Conservation (phyloP, 306 rosid genomes). For the Vigna trinervia region DNA sequence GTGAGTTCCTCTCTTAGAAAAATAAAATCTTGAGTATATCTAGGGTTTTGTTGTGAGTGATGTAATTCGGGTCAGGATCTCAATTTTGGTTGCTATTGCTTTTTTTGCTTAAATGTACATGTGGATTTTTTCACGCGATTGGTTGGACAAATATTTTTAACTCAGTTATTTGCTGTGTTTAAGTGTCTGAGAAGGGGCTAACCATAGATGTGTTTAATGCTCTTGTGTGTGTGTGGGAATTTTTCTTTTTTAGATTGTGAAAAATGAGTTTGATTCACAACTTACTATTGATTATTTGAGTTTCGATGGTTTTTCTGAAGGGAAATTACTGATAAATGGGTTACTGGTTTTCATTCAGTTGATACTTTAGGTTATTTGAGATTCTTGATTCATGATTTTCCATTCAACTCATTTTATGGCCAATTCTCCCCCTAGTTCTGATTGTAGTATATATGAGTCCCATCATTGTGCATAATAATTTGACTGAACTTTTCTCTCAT, state of each 20-base stretch:
- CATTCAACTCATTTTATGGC: not conserved
- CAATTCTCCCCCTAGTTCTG: not conserved
- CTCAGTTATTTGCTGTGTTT: constrained; percentile 11
- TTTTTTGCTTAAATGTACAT: not conserved
- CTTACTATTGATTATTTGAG: not conserved
- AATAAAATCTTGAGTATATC: not conserved
- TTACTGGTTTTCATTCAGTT: not conserved
- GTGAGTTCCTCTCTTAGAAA: not conserved
- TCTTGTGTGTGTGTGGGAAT: not conserved
- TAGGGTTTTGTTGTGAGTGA: constrained; percentile 22
- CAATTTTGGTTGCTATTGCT: constrained; percentile 24
- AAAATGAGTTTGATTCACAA: not conserved
- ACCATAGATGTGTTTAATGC: no score
- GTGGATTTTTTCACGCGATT: not conserved
- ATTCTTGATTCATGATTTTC: not conserved
- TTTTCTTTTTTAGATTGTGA: not conserved
- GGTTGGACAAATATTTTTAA: not conserved
- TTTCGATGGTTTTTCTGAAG: constrained; percentile 24
- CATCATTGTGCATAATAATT: constrained; percentile 8
- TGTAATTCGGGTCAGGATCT: constrained; percentile 23
- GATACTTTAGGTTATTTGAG: not conserved
- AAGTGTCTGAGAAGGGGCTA: constrained; percentile 25
- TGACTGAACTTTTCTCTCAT: constrained; percentile 1
- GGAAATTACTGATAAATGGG: not conserved
- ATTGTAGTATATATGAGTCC: not conserved